phyloP scores from a whole-genome alignment of 73 alveolate genomes.

The Paramecium pentaurelia region DNA sequence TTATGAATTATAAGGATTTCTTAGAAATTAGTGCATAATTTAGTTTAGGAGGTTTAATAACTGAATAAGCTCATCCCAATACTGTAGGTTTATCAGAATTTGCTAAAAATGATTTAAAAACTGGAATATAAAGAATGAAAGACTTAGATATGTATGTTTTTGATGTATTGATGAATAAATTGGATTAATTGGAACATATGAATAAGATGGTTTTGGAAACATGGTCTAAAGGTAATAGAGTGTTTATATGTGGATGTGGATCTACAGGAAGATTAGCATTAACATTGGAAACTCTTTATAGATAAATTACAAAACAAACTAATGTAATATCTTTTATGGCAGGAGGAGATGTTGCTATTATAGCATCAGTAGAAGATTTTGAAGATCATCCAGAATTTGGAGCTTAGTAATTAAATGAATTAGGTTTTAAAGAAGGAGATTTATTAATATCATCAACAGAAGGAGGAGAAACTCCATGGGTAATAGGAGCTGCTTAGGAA shows the following conservation, averaged over 20 bases:
- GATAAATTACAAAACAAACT: constrained; percentile 22
- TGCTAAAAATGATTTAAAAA: constrained; percentile 11
- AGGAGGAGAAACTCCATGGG: constrained; percentile 65
- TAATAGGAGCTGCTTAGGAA: constrained; percentile 52
- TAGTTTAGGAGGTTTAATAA: constrained; percentile 55
- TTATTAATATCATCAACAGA: constrained; percentile 55
- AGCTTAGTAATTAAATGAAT: constrained; percentile 50
- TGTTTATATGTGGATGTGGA: constrained; percentile 59
- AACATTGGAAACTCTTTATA: constrained; percentile 44
- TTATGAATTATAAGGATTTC: constrained; percentile 38
- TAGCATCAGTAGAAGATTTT: constrained; percentile 59
- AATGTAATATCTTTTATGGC: constrained; percentile 56
- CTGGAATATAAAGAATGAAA: constrained; percentile 32
- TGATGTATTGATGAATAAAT: constrained; percentile 1
- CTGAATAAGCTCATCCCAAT: constrained; percentile 57
- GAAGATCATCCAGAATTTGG: constrained; percentile 66
- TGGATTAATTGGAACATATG: constrained; percentile 39
- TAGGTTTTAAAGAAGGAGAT: constrained; percentile 41
- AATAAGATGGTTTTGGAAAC: constrained; percentile 2
- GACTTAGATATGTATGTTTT: constrained; percentile 36
- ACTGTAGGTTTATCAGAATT: constrained; percentile 53
- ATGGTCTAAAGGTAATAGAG: constrained; percentile 37
- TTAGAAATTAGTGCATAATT: constrained; percentile 37
- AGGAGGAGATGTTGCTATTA: constrained; percentile 62
- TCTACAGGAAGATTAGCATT: constrained; percentile 56